Percentiles rank a stretch among this genome's conserved stretches.
Evolutionary conservation across 768 basidiomycete species (phyloP).

Genomic region (Macrolepiota dolichaula): DNA sequence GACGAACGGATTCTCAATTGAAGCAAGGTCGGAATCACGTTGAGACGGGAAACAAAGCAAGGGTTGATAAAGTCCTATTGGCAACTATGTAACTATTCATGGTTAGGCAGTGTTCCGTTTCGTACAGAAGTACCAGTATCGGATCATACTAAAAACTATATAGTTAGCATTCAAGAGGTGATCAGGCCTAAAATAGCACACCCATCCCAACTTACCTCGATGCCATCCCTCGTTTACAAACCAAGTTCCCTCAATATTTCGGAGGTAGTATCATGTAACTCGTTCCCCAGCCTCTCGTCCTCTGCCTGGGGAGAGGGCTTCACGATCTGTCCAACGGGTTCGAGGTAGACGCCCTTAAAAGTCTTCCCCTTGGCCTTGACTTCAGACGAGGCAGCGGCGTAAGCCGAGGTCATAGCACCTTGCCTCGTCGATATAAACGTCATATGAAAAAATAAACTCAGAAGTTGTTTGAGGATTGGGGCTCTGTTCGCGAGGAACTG

Average conservation of each 20-base stretch:
- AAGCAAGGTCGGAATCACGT: no score
- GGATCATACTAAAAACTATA: no score
- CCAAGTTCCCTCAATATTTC: slow-evolving; percentile 25
- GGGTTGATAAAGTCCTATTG: no score
- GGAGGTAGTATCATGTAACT: slow-evolving; percentile 37
- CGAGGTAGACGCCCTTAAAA: slow-evolving; percentile 36
- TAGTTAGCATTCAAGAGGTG: no score
- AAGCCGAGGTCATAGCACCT: slow-evolving; percentile 33
- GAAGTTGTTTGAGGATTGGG: slow-evolving; percentile 9
- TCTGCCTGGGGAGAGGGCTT: slow-evolving; percentile 24
- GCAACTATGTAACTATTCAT: no score
- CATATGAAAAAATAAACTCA: slow-evolving; percentile 9
- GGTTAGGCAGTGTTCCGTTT: no score
- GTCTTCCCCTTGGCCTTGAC: slow-evolving; percentile 27
- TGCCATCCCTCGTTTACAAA: neutral
- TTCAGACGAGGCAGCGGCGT: slow-evolving; percentile 34
- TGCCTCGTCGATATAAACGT: slow-evolving; percentile 19
- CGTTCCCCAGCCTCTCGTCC: slow-evolving; percentile 29
- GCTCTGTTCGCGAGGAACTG: slow-evolving; percentile 11
- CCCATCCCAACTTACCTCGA: no score
- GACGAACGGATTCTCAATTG: no score
- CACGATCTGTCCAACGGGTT: slow-evolving; percentile 28
- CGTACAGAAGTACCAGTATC: no score
- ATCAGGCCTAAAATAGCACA: no score
- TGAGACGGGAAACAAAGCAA: no score